Base-by-base conservation (phyloP, 2,329 filamentous ascomycete genomes). In the Colletotrichum eleusines region DNA sequence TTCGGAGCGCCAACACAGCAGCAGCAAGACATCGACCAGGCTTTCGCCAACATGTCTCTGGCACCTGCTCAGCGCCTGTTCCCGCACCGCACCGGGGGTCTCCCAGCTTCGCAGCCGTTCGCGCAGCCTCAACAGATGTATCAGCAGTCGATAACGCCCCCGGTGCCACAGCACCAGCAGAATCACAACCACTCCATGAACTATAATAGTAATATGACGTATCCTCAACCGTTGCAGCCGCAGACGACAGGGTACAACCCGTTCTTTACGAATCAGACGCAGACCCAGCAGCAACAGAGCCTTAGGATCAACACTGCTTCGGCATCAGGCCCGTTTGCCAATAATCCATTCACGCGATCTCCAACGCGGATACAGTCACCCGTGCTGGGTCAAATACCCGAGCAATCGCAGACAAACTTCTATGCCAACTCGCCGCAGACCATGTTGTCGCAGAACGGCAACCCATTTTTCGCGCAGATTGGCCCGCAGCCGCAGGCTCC, bases 21-120 rank as follows among this genome's bases (percentile, higher is more conserved):
- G 72, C 68, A 79, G 20, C 82, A 81, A 74, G 73, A 82, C 14
- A 80, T 94, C 23, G 89, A 90, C 73, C 89, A 92, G 75, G 89
- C 92, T 1, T 92, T 97, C 76, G 91, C 95, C 77, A 90, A 88
- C 73, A 86, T 97, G 80, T 90, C 93, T 46, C 82, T 97, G 2
- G 89, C 89, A 31, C 79, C 81, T 14, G 76, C 80, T 50, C 89
- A 90, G 74, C 88, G 89, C 46, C 83, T 94, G 38, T 94, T 95
- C 78, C 92, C 93, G 9, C 90, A 94, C 76, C 90, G 91, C 64
- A 95, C 93, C 1, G 92, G 92, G 64, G 92, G 89, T 28, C 73
- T 86, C 74, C 81, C 81, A 73, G 81, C 79, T 73, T 79, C 80
- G 20, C 85, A 83, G 74, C 76, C 83, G 46, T 72, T 73, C 35